Conservation (phyloP, 441 rosid genomes). For the Kokia cookei region DNA sequence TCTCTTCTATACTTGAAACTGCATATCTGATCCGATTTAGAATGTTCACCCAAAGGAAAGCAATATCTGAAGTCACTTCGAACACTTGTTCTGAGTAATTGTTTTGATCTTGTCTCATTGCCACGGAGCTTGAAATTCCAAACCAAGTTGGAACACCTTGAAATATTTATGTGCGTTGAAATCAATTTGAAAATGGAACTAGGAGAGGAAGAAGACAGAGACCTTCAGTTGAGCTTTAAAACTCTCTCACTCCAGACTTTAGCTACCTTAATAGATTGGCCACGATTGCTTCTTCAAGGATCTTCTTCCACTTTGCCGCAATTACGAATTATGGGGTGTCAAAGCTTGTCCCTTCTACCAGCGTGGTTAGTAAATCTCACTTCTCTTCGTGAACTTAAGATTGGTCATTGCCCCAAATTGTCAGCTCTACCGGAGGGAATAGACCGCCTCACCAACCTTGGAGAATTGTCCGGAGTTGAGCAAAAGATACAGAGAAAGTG, state of each 20-base stretch:
- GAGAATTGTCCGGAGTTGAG: too few relatives aligned
- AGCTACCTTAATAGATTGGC: neutral
- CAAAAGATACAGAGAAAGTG: too few relatives aligned
- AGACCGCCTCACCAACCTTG: too few relatives aligned
- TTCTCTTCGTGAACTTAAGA: neutral
- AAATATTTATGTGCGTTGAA: accelerated
- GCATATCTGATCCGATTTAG: neutral
- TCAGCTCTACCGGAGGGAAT: neutral
- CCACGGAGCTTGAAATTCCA: neutral
- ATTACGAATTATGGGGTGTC: accelerated
- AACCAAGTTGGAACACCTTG: neutral
- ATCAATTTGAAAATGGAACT: neutral
- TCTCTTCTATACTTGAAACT: neutral
- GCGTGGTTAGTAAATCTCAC: neutral
- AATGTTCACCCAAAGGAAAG: neutral
- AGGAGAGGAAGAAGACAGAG: neutral
- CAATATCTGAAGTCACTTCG: neutral
- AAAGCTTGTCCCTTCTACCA: neutral
- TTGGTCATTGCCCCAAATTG: neutral
- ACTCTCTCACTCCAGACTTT: neutral
- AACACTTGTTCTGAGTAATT: accelerated
- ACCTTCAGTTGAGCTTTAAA: neutral
- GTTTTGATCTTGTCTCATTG: neutral
- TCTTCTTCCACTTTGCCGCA: neutral
- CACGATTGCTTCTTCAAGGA: neutral